A percentile compares a stretch with the other conserved stretches of the same genome.
phyloP scores from a whole-genome alignment of 2,329 filamentous ascomycete species.

The Coleophoma cylindrospora region DNA sequence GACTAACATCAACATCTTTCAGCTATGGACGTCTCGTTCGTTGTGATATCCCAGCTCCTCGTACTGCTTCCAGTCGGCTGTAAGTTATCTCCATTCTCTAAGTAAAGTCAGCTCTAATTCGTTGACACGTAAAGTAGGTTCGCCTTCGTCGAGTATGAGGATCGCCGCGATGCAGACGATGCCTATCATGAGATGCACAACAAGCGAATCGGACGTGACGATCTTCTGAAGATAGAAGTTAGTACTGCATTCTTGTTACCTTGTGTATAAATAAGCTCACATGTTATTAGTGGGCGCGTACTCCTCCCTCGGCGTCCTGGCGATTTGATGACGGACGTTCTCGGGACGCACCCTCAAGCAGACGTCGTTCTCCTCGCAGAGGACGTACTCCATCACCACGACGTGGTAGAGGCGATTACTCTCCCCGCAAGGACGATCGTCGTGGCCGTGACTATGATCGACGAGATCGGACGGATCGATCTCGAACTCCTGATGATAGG shows the following conservation, averaged over 20 bases:
- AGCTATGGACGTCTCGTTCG: constrained; percentile 97
- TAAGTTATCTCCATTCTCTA: constrained; percentile 48
- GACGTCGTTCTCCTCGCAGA: constrained; percentile 58
- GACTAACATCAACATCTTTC: constrained; percentile 15
- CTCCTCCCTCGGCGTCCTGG: constrained; percentile 96
- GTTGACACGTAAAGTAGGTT: constrained; percentile 56
- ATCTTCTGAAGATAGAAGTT: constrained; percentile 97
- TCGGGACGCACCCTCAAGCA: constrained; percentile 26
- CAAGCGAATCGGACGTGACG: constrained; percentile 94
- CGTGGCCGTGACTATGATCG: constrained; percentile 73
- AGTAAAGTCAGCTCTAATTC: constrained; percentile 23
- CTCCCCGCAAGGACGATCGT: constrained; percentile 83
- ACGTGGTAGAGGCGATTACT: constrained; percentile 65
- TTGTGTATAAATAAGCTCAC: background rate
- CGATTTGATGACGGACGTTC: constrained; percentile 85
- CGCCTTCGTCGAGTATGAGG: constrained; percentile 98
- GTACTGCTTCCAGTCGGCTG: constrained; percentile 91
- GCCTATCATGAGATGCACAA: constrained; percentile 99
- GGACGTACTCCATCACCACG: constrained; percentile 76
- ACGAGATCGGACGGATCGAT: constrained; percentile 65
- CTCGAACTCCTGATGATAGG: constrained; percentile 64
- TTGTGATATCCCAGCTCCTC: constrained; percentile 95
- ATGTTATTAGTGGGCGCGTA: constrained; percentile 80
- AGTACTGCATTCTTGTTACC: constrained; percentile 19
- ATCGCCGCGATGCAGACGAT: constrained; percentile 95